Evolutionary conservation across 805 yeast genomes (phyloP).

Genomic region (Metschnikowia baotianmanensis): DNA sequence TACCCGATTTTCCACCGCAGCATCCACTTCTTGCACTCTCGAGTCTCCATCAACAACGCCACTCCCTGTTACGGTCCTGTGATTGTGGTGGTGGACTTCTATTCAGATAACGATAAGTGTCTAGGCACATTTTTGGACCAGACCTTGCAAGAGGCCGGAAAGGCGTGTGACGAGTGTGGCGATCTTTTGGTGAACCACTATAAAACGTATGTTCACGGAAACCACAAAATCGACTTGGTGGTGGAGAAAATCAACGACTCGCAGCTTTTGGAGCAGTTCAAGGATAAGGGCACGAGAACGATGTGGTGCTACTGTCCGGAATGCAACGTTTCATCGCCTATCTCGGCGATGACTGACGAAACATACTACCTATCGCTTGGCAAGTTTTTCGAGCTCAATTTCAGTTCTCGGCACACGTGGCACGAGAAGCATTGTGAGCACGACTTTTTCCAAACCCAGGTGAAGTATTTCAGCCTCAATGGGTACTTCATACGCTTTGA

Average conservation of each 20-base stretch:
- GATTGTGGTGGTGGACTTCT: constrained; percentile 77
- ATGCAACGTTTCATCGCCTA: constrained; percentile 75
- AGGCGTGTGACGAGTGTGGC: constrained; percentile 79
- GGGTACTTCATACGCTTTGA: constrained; percentile 78
- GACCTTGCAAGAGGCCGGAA: constrained; percentile 62
- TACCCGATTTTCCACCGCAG: constrained; percentile 64
- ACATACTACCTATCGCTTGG: constrained; percentile 93
- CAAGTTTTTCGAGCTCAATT: constrained; percentile 81
- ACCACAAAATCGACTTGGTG: constrained; percentile 74
- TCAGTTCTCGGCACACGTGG: constrained; percentile 53
- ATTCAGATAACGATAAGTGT: constrained; percentile 87
- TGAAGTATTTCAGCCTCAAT: constrained; percentile 79
- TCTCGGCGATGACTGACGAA: constrained; percentile 76
- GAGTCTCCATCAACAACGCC: constrained; percentile 78
- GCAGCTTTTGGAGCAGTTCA: constrained; percentile 20
- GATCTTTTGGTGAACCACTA: constrained; percentile 69
- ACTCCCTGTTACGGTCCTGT: constrained; percentile 95
- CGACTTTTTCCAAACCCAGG: constrained; percentile 77
- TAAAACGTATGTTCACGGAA: constrained; percentile 84
- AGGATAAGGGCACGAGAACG: constrained; percentile 53
- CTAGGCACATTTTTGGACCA: constrained; percentile 88
- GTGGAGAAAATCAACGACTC: constrained; percentile 50
- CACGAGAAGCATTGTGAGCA: constrained; percentile 62
- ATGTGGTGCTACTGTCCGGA: constrained; percentile 91
- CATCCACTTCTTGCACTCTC: constrained; percentile 73